A percentile compares a stretch with the other conserved stretches of the same genome.
These are phyloP conservation scores for Coelastrella sp. DNA, from an alignment of 139 green algal genomes.

Conservation along the genomic window DNA sequence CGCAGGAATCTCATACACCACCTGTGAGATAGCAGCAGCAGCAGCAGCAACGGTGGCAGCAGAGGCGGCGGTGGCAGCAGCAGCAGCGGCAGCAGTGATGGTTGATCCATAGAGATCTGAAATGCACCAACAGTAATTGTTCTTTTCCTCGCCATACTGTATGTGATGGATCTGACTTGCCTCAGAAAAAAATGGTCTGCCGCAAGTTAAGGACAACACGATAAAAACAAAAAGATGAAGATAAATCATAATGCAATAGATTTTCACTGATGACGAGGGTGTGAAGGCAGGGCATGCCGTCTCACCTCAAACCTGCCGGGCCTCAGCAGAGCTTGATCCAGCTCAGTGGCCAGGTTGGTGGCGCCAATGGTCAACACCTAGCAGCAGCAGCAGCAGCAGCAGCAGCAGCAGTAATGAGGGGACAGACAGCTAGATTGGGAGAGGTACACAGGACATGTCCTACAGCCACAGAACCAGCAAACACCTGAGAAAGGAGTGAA, in stretches of 20 bases:
- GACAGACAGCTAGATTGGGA: not conserved
- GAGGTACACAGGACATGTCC: too few relatives aligned
- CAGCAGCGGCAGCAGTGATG: not conserved
- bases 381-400: conserved; percentile 12
- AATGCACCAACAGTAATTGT: not conserved
- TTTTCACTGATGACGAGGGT: not conserved
- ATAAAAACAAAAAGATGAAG: too few relatives aligned
- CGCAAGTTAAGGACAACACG: too few relatives aligned
- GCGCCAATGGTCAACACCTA: conserved; percentile 81
- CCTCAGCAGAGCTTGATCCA: conserved; percentile 78
- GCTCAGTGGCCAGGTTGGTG: conserved; percentile 78
- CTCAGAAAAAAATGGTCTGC: too few relatives aligned
- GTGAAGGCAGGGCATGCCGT: not conserved
- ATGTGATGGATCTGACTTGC: too few relatives aligned
- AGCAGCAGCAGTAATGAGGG: not conserved
- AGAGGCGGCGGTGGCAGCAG: not conserved
- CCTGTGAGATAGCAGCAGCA: not conserved
- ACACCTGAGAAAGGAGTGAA: too few relatives aligned
- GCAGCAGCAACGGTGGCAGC: not conserved
- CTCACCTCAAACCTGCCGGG: conserved; percentile 70
- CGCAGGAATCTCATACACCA: conserved; percentile 65
- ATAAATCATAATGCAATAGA: not conserved
- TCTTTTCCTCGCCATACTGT: too few relatives aligned
- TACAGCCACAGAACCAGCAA: too few relatives aligned
- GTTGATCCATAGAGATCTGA: not conserved